Conservation (phyloP, 2,329 filamentous ascomycete species). For the Colletotrichum sp. region DNA sequence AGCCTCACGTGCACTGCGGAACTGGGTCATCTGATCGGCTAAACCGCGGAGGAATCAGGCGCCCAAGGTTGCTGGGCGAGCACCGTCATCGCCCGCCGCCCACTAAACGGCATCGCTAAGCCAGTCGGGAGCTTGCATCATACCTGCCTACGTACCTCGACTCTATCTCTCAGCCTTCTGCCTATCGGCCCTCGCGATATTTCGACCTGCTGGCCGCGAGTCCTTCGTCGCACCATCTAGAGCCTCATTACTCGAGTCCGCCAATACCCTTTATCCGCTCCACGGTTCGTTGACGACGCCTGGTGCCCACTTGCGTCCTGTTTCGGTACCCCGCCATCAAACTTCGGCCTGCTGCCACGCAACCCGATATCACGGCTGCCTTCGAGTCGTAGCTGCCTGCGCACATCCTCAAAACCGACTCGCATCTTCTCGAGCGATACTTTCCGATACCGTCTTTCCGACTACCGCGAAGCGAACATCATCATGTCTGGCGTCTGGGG, state of each 20-base stretch:
- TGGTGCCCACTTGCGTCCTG: slow-evolving; percentile 9
- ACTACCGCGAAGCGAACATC: slow-evolving; percentile 17
- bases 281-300: slow-evolving; percentile 2
- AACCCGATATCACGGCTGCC: slow-evolving; percentile 17
- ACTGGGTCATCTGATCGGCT: slow-evolving; percentile 11
- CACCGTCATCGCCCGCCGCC: slow-evolving; percentile 19
- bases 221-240: slow-evolving; percentile 1
- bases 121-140: slow-evolving; percentile 22
- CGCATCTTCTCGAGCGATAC: not conserved
- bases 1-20: slow-evolving; percentile 1
- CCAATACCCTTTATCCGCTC: not conserved
- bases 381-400: slow-evolving; percentile 9
- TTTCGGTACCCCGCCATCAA: slow-evolving; percentile 23
- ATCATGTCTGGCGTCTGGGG: slow-evolving; percentile 75
- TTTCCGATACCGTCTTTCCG: not conserved
- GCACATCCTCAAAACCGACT: slow-evolving; percentile 2
- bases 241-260: not conserved
- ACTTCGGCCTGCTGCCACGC: slow-evolving; percentile 20
- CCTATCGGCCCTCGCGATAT: slow-evolving; percentile 7
- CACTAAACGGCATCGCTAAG: slow-evolving; percentile 18
- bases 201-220: slow-evolving; percentile 6
- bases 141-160: slow-evolving; percentile 2
- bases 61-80: slow-evolving; percentile 7
- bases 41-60: slow-evolving; percentile 7
- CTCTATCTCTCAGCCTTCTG: slow-evolving; percentile 9